A percentile compares a stretch with the other conserved stretches of the same genome.
Conservation (phyloP, 805 yeast genomes). For the Blastobotrys parvus region DNA sequence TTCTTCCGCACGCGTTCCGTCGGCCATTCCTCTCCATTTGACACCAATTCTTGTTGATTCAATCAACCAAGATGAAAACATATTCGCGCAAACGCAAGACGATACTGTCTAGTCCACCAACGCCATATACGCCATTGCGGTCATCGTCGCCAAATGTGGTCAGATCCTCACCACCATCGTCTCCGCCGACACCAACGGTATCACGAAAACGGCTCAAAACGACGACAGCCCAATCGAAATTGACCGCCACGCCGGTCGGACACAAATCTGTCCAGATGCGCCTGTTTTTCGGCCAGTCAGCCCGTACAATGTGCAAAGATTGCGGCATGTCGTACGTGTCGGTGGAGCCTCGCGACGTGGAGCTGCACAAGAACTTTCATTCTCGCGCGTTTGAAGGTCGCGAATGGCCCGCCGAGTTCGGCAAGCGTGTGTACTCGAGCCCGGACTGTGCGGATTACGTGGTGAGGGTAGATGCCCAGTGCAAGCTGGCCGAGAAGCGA, state of each 20-base stretch:
- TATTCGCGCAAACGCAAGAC: not conserved
- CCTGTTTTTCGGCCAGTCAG: slow-evolving; percentile 12
- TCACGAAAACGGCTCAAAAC: not conserved
- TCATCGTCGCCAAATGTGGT: not conserved
- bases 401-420: slow-evolving; percentile 26
- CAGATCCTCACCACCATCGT: not conserved
- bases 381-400: slow-evolving; percentile 35
- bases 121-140: not conserved
- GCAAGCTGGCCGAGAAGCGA: slow-evolving; percentile 16
- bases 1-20: too few species aligned
- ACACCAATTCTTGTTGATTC: too few species aligned
- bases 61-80: not conserved
- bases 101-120: not conserved
- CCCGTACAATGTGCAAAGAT: slow-evolving; percentile 32
- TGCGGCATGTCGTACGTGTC: slow-evolving; percentile 49
- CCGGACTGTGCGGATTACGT: slow-evolving; percentile 12
- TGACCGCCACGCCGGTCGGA: not conserved
- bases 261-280: slow-evolving; percentile 13
- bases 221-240: not conserved
- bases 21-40: too few species aligned
- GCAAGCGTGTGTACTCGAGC: not conserved
- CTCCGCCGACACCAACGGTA: not conserved
- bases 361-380: slow-evolving; percentile 43
- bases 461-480: slow-evolving; percentile 22
- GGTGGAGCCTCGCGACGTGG: slow-evolving; percentile 33